Base-by-base conservation (phyloP, 352 stramenopile genomes). In the Pythium aristosporum region DNA sequence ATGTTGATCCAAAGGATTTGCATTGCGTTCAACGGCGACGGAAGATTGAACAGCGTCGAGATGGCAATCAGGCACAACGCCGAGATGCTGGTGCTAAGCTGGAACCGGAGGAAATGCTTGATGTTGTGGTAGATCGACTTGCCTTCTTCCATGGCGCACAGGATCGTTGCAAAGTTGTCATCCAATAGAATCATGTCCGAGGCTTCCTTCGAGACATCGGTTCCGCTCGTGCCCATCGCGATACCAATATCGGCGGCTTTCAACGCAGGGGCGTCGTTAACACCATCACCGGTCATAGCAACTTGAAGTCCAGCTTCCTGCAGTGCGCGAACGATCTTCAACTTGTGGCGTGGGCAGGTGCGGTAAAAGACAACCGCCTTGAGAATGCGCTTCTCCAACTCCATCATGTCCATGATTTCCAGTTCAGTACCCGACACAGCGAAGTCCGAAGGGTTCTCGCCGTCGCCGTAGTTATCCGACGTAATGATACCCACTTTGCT, bases 221-320 rank as follows among this genome's bases (percentile, higher is more conserved):
- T 99, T 51, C 97, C 97, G 56, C 92, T 96, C 55, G 98, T 98
- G 56, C 97, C 97, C 97, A 99, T 99, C 5, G 96, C 96, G 72
- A 98, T 97, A 34, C 94, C 92, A 70, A 99, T 98, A 63, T 99
- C 94, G 18, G 96, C 94, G 1, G 80, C 94, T 70, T 99, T 99
- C 10, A 99, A 79, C 5, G 97, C 97, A 20, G 97, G 97, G 8
- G 97, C 97, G 77, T 99, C 97, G 76, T 99, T 99, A 15, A 98
- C 98, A 37, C 97, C 97, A 68, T 99, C 97, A n/a, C 97, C 98
- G n/a, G 98, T 99, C 82, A 99, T 98, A 7, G 96, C 97, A 44
- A 99, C 95, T 71, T 89, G 82, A 42, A 89, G 43, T 3, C 80
- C 79, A 18, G 75, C 78, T 47, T 88, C 76, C 69, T 99, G 95